Conservation (phyloP, 1,139 yeast species). For the Wickerhamomyces sp. region DNA sequence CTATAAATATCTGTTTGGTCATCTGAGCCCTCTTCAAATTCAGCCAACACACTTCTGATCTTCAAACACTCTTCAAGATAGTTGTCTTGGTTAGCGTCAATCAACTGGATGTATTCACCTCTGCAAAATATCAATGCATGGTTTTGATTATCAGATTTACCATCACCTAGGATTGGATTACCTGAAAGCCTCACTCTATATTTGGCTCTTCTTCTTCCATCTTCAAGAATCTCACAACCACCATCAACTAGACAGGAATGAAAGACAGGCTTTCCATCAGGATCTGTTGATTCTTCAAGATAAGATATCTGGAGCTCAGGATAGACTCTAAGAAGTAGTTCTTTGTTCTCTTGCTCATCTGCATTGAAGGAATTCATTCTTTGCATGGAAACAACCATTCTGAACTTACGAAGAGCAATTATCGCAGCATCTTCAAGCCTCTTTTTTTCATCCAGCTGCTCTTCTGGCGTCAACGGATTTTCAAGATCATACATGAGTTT, state of each 20-base stretch:
- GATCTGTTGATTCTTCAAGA: conserved; percentile 62
- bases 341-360: conserved; percentile 66
- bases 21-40: conserved; percentile 58
- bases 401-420: conserved; percentile 71
- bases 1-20: conserved; percentile 35
- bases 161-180: conserved; percentile 74
- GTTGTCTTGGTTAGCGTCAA: conserved; percentile 75
- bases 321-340: conserved; percentile 64
- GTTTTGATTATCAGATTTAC: conserved; percentile 73
- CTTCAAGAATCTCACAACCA: conserved; percentile 59
- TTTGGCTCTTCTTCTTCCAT: conserved; percentile 67
- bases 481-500: conserved; percentile 68
- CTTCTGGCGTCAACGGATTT: conserved; percentile 64
- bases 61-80: conserved; percentile 71
- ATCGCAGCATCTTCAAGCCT: conserved; percentile 52
- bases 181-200: conserved; percentile 69
- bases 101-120: conserved; percentile 70
- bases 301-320: conserved; percentile 71
- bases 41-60: conserved; percentile 60
- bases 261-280: conserved; percentile 59
- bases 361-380: conserved; percentile 60
- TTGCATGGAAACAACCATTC: conserved; percentile 72
- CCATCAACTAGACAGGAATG: conserved; percentile 71
- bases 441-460: conserved; percentile 57
- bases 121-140: conserved; percentile 66